Base-by-base conservation (phyloP, 2,329 filamentous ascomycete genomes). In the Colletotrichum sidae region DNA sequence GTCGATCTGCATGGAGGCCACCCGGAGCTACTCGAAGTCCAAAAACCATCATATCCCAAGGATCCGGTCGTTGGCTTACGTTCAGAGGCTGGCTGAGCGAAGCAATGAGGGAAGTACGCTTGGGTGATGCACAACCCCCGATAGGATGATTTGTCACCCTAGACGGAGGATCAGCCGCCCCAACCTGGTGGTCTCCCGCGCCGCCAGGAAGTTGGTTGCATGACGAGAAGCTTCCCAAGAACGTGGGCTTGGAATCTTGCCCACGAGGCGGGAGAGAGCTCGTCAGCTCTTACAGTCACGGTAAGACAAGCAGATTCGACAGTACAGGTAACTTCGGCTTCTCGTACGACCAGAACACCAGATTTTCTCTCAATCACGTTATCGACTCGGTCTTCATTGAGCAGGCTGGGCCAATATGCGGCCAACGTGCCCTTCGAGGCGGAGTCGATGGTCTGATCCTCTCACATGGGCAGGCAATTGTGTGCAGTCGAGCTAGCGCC, bases 241-340 rank as follows among this genome's bases (percentile, higher is more conserved):
- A 69, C 60, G 47, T 51, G 67, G 60, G 54, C 61, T 68, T 66
- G 67, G 67, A 47, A 68, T 61, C 50, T 47, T 55, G n/a, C 35
- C 34, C 35, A 25, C 17, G 44, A 60, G 17, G 35, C 52, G 55
- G 12, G 25, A 42, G 11, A 44, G 33, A 37, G 45, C 51, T 13
- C 9, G 4, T 39, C n/a, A 12, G 41, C 39, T 17, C 41, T 11
- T 10, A 44, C 58, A 17, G 44, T 15, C 12, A 44, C 50, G 25
- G 17, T 49, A 25, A 9, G 39, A 45, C 17, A 12, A 38, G 44
- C 41, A 53, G 38, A 34, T 37, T 53, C 15, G 46, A 46, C 41
- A 15, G 42, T 7, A n/a, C 25, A 25, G 25, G 25, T 25, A 15
- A 49, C 7, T 15, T 11, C 47, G 12, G 35, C 11, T 15, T 38